Percentiles rank a stretch among this genome's conserved stretches.
Evolutionary conservation across 441 rosid species (phyloP).

Genomic region (Geranium incanum): DNA sequence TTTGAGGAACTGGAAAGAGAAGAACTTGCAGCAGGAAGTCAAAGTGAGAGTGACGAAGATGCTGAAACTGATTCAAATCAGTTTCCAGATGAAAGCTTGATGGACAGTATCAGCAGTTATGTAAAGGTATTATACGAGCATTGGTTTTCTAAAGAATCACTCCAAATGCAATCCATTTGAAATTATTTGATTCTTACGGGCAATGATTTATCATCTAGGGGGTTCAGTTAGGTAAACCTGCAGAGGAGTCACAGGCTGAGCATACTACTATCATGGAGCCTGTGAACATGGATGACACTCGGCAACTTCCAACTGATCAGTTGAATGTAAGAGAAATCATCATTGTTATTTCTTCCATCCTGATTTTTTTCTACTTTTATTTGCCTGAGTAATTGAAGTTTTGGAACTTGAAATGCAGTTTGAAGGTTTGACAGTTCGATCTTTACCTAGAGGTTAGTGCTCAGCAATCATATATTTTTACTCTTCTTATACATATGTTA

Average conservation of each 20-base stretch:
- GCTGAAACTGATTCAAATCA: slow-evolving; percentile 18
- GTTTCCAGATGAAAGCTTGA: slow-evolving; percentile 18
- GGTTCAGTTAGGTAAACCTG: slow-evolving; percentile 18
- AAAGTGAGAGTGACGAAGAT: slow-evolving; percentile 26
- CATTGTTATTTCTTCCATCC: neutral
- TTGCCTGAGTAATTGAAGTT: neutral
- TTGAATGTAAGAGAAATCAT: slow-evolving; percentile 33
- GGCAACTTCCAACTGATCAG: slow-evolving; percentile 27
- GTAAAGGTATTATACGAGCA: slow-evolving; percentile 33
- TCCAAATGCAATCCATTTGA: slow-evolving; percentile 16
- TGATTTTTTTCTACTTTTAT: neutral
- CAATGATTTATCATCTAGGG: slow-evolving; percentile 9
- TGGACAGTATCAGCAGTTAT: slow-evolving; percentile 12
- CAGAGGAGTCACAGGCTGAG: slow-evolving; percentile 23
- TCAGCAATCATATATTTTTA: neutral
- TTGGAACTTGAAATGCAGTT: slow-evolving; percentile 35
- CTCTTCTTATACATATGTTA: slow-evolving; percentile 3
- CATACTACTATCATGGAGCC: slow-evolving; percentile 25
- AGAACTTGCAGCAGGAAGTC: slow-evolving; percentile 51
- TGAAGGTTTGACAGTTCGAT: slow-evolving; percentile 30
- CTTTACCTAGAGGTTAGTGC: slow-evolving; percentile 42
- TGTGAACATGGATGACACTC: slow-evolving; percentile 26
- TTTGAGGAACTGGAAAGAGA: slow-evolving; percentile 82
- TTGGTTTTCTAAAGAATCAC: slow-evolving; percentile 6
- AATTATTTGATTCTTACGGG: slow-evolving; percentile 12